phyloP scores from a whole-genome alignment of 2,329 filamentous ascomycete species.

The Colletotrichum higginsianum region DNA sequence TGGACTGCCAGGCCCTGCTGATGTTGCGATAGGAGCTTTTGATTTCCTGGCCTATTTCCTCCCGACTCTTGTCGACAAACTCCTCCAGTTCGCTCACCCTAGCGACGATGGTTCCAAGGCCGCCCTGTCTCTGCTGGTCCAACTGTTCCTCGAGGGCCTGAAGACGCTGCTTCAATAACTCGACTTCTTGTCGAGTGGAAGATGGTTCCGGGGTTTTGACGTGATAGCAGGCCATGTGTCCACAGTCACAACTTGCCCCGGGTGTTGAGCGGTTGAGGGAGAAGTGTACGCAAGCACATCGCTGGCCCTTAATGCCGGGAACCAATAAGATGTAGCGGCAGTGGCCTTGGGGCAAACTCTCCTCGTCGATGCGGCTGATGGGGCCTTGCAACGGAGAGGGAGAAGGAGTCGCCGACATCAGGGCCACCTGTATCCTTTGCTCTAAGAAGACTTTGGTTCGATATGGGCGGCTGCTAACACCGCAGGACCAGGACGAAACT shows the following conservation, averaged over 20 bases:
- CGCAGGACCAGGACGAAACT: conserved; percentile 1
- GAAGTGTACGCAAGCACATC: conserved; percentile 72
- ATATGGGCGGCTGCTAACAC: conserved; percentile 19
- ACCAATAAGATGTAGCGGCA: conserved; percentile 72
- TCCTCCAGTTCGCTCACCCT: conserved; percentile 69
- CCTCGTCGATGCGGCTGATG: conserved; percentile 55
- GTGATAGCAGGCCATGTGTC: conserved; percentile 73
- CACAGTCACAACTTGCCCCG: conserved; percentile 70
- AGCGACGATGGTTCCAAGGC: conserved; percentile 56
- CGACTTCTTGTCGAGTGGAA: conserved; percentile 62
- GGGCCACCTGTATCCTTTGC: neutral
- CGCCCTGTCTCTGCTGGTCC: conserved; percentile 53
- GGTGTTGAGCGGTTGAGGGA: conserved; percentile 68
- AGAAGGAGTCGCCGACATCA: conserved; percentile 49
- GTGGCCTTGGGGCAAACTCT: conserved; percentile 68
- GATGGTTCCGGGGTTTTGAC: conserved; percentile 62
- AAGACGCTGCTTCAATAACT: conserved; percentile 63
- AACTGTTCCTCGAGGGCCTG: conserved; percentile 62
- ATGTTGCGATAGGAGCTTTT: conserved; percentile 70
- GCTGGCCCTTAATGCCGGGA: conserved; percentile 70
- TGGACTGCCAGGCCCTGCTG: conserved; percentile 67
- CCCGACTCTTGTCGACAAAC: conserved; percentile 65
- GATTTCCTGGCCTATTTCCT: conserved; percentile 67
- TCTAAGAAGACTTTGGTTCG: neutral
- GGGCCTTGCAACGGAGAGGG: conserved; percentile 48